A percentile compares a stretch with the other conserved stretches of the same genome.
phyloP scores from a whole-genome alignment of 805 yeast species.

The Pichia kluyveri region DNA sequence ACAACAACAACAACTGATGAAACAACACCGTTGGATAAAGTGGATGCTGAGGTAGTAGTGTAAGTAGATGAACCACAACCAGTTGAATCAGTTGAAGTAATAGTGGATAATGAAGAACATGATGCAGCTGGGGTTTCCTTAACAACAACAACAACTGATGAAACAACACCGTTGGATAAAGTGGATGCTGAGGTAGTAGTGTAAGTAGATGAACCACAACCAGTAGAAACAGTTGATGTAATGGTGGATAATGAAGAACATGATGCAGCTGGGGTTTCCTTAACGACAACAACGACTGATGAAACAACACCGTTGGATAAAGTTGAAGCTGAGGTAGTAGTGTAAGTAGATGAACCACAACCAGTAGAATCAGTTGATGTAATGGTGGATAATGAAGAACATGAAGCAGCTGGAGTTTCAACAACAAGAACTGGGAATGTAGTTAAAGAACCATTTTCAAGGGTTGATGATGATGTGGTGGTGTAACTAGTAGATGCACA shows the following conservation, averaged over 20 bases:
- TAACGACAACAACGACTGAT: not conserved
- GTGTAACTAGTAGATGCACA: constrained; percentile 1
- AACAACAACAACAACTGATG: constrained; percentile 1
- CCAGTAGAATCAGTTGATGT: not conserved
- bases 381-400: not conserved
- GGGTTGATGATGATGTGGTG: not conserved
- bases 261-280: too few species aligned
- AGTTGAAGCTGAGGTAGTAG: not conserved
- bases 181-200: not conserved
- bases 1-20: not conserved
- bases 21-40: not conserved
- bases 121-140: constrained; percentile 1
- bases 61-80: constrained; percentile 2
- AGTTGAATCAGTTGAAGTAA: not conserved
- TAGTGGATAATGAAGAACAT: not conserved
- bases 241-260: too few species aligned
- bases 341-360: constrained; percentile 3
- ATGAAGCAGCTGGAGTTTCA: not conserved
- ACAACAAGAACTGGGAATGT: constrained; percentile 2
- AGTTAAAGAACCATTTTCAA: not conserved
- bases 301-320: not conserved
- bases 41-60: not conserved
- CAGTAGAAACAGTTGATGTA: not conserved
- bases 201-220: constrained; percentile 3
- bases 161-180: not conserved